These are phyloP conservation scores for Oryza brachyantha DNA, from an alignment of 176 grass and related monocot species.

Conservation along the genomic window DNA sequence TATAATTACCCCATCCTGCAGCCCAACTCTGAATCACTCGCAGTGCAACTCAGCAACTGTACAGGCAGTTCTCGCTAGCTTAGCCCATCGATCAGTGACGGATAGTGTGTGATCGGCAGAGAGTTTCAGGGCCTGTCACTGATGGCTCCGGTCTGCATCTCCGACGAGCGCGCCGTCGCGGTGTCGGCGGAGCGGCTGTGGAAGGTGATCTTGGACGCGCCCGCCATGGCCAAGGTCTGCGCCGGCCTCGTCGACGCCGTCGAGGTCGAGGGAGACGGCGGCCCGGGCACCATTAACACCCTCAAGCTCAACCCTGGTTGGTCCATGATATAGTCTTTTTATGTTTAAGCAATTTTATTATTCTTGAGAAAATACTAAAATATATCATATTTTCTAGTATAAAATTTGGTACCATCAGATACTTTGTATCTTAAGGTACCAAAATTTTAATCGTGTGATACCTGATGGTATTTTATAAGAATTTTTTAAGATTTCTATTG, in stretches of 20 bases:
- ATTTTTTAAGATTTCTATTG: no score
- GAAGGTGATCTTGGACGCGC: background rate
- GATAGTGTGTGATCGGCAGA: background rate
- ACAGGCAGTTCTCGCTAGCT: background rate
- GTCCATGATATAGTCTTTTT: background rate
- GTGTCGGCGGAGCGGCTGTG: constrained; percentile 30
- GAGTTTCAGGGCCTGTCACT: background rate
- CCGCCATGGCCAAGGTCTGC: constrained; percentile 1
- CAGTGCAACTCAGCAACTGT: no score
- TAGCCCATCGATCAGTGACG: background rate
- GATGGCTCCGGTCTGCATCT: constrained; percentile 28
- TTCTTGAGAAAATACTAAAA: no score
- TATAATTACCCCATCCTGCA: background rate
- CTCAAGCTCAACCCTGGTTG: constrained; percentile 20
- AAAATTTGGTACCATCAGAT: no score
- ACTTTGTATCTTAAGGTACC: no score
- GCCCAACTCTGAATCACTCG: background rate
- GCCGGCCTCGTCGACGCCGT: constrained; percentile 13
- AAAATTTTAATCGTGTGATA: no score
- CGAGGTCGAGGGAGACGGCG: constrained; percentile 27
- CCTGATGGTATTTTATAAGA: no score
- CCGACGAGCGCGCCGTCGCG: constrained; percentile 8
- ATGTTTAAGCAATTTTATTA: no score
- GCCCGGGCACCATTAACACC: constrained; percentile 19
- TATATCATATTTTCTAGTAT: no score